These are phyloP conservation scores for Echria macrotheca DNA, from an alignment of 495 filamentous ascomycete genomes.

Conservation along the genomic window DNA sequence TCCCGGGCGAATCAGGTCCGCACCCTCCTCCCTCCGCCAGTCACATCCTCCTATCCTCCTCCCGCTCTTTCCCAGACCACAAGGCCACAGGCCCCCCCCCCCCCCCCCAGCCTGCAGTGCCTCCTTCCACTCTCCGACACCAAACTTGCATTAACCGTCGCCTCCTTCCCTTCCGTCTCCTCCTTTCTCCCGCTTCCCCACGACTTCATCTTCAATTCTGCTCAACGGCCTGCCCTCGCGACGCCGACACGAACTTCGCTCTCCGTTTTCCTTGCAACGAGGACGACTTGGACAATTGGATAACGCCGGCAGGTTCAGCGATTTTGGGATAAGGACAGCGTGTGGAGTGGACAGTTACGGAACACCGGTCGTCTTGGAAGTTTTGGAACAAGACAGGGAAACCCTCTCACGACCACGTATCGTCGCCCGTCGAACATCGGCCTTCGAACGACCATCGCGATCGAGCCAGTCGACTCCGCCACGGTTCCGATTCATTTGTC, in stretches of 20 bases:
- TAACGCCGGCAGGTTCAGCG: constrained; percentile 21
- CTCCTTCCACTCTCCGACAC: constrained; percentile 22
- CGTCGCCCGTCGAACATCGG: too few species aligned
- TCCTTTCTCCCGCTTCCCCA: constrained; percentile 15
- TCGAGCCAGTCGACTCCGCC: constrained; percentile 1
- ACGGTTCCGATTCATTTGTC: too few species aligned
- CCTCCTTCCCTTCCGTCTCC: constrained; percentile 18
- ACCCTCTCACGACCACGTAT: neutral
- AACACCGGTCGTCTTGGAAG: neutral
- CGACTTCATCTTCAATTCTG: constrained; percentile 23
- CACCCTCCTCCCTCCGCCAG: constrained; percentile 9
- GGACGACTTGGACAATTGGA: constrained; percentile 11
- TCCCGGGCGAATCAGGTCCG: constrained; percentile 14
- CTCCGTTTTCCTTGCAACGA: constrained; percentile 14
- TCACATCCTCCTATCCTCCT: constrained; percentile 10
- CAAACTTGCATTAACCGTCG: constrained; percentile 14
- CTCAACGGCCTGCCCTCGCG: constrained; percentile 15
- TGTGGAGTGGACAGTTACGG: neutral
- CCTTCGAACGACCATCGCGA: too few species aligned
- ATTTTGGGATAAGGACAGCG: neutral
- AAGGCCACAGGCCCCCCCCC: constrained; percentile 10
- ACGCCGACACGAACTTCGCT: constrained; percentile 12
- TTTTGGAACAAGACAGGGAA: neutral
- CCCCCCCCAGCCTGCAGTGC: constrained; percentile 21
- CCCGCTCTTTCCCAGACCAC: constrained; percentile 12